Conservation (phyloP, 108 stramenopile genomes). For the Nitzschia putrida region DNA sequence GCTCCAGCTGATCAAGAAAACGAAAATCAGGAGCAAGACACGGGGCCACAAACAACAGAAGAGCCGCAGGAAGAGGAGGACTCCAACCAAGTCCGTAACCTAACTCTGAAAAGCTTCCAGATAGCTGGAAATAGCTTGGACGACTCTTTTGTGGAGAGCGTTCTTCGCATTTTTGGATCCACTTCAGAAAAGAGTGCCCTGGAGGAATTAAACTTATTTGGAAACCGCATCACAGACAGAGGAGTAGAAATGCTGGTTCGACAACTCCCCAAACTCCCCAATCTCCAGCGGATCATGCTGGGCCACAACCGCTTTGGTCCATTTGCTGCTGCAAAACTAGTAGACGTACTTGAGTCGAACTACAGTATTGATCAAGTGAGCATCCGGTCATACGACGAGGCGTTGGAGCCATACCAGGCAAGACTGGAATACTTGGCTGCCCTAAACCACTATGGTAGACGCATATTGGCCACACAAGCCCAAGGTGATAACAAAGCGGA, state of each 20-base stretch:
- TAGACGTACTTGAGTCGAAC: constrained; percentile 6
- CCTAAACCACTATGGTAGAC: constrained; percentile 23
- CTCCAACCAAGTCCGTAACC: constrained; percentile 11
- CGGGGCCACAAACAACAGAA: neutral
- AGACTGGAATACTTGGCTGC: constrained; percentile 13
- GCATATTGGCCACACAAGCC: constrained; percentile 15
- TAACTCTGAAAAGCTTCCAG: constrained; percentile 22
- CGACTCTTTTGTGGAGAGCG: constrained; percentile 25
- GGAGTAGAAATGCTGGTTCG: constrained; percentile 12
- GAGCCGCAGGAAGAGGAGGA: constrained; percentile 4
- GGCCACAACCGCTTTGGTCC: constrained; percentile 24
- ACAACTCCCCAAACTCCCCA: constrained; percentile 15
- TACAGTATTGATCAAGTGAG: constrained; percentile 15
- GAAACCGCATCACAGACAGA: constrained; percentile 31
- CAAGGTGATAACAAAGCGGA: neutral
- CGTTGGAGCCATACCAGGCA: constrained; percentile 6
- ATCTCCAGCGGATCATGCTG: constrained; percentile 20
- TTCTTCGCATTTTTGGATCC: constrained; percentile 25
- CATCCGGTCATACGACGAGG: constrained; percentile 4
- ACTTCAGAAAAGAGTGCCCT: constrained; percentile 6
- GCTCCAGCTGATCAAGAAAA: neutral
- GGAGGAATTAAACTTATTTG: constrained; percentile 34
- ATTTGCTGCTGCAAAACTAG: neutral
- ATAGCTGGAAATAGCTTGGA: constrained; percentile 30
- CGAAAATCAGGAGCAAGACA: constrained; percentile 4